Evolutionary conservation across 345 rosid species (phyloP), one percentile per base, ranked within the genome.

Genomic region (Arabis alpina): DNA sequence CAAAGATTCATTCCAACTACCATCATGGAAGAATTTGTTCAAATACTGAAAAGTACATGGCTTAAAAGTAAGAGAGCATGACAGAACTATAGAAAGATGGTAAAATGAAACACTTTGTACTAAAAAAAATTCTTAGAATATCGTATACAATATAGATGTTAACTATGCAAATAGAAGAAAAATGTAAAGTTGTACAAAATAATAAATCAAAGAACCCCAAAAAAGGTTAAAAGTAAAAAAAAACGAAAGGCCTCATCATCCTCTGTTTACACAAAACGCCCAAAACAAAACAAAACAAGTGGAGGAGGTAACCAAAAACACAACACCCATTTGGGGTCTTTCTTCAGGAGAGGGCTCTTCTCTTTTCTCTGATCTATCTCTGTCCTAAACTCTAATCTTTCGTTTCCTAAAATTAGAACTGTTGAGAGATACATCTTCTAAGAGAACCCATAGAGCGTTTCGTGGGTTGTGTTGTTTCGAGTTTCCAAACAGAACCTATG

Each of bases 341-440:
- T 32, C 32, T 50, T 66, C 9, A 77, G 84, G 88, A 81, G 88
- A 84, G 83, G 88, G 88, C 87, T 79, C 78, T 39, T 61, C 74
- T 65, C 65, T 50, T 77, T 32, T 61, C 24, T 65, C 7, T 52
- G 41, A 53, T 37, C 25, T 8, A 61, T 58, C 53, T 71, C 64
- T 49, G 68, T 78, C 70, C 79, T 62, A 68, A 69, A 61, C 64
- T 72, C 37, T 72, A 58, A 23, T 56, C 60, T 25, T 67, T 5
- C 39, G 4, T 45, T 4, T 6, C 76, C 63, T 45, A 43, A 61
- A 32, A 37, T 68, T 40, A 87, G 74, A 81, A 81, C 72, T 84
- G 94, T 77, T 86, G 94, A 53, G 94, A 88, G 65, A 86, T 88
- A 84, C 89, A 88, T 70, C 87, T 74, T 74, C 94, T 78, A 52